A percentile compares a stretch with the other conserved stretches of the same genome.
Evolutionary conservation across 306 rosid species (phyloP).

Genomic region (Canavalia gladiata): DNA sequence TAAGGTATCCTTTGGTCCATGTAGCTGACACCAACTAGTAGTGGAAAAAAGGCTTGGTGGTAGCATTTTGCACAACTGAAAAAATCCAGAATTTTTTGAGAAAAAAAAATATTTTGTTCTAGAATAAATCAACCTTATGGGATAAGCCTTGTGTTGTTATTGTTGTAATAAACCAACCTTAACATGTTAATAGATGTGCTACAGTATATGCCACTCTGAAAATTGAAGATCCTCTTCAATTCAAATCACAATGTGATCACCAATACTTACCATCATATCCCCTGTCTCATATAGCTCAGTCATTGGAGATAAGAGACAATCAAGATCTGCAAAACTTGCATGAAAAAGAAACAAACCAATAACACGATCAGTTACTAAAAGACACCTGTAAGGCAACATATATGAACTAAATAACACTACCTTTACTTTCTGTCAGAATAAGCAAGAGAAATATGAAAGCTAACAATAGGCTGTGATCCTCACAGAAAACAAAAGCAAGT

Average conservation of each 20-base stretch:
- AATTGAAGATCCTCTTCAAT: constrained; percentile 18
- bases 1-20: background rate
- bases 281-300: constrained; percentile 53
- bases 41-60: background rate
- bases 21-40: background rate
- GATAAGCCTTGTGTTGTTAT: too few relatives aligned
- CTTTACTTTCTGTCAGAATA: constrained; percentile 71
- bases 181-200: constrained; percentile 25
- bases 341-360: constrained; percentile 42
- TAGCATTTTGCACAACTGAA: background rate
- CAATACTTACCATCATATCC: constrained; percentile 53
- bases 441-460: constrained; percentile 72
- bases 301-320: constrained; percentile 56
- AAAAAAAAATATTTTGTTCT: background rate
- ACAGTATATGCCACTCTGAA: constrained; percentile 26
- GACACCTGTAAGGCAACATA: constrained; percentile 17
- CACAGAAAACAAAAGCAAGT: constrained; percentile 61
- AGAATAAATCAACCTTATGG: constrained; percentile 10
- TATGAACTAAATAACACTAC: constrained; percentile 51
- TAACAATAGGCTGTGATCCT: constrained; percentile 61
- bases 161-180: background rate
- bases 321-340: constrained; percentile 72
- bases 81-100: background rate
- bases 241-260: constrained; percentile 29
- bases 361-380: constrained; percentile 31